phyloP scores from a whole-genome alignment of 2,329 filamentous ascomycete species.

The Aspergillus unguis region DNA sequence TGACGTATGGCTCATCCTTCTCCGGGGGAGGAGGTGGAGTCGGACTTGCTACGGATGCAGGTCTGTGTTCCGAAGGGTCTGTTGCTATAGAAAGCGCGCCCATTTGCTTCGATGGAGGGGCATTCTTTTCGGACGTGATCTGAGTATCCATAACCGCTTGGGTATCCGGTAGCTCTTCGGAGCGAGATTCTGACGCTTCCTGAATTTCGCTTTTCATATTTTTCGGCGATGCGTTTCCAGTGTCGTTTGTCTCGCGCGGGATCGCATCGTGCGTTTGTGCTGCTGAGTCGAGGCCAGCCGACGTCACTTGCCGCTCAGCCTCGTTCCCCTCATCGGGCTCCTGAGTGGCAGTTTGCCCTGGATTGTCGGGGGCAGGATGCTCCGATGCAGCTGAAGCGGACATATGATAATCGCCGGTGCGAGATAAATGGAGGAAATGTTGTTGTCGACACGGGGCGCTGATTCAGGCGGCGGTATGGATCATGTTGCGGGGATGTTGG shows the following conservation, averaged over 20 bases:
- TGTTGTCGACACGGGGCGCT: constrained; percentile 6
- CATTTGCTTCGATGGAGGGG: constrained; percentile 27
- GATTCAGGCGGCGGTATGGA: constrained; percentile 25
- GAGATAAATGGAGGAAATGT: constrained; percentile 13
- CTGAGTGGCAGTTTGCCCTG: constrained; percentile 22
- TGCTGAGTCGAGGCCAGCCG: constrained; percentile 19
- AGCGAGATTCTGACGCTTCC: neutral
- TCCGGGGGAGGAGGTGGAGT: constrained; percentile 49
- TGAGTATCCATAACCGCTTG: constrained; percentile 11
- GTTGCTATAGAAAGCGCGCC: constrained; percentile 31
- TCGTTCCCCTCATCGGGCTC: constrained; percentile 19
- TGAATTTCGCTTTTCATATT: constrained; percentile 16
- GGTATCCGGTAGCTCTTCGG: constrained; percentile 5
- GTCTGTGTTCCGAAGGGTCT: constrained; percentile 18
- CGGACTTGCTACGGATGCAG: constrained; percentile 17
- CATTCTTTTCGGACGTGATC: constrained; percentile 18
- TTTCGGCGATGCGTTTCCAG: constrained; percentile 10
- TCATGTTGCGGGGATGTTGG: constrained; percentile 22
- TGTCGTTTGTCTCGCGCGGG: constrained; percentile 8
- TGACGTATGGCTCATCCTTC: constrained; percentile 53
- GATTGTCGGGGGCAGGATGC: constrained; percentile 22
- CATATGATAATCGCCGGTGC: constrained; percentile 45
- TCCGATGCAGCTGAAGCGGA: constrained; percentile 29
- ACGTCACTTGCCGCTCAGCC: constrained; percentile 23
- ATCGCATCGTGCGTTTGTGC: constrained; percentile 20